Conservation (phyloP, 306 rosid genomes). For the Quercus glauca region DNA sequence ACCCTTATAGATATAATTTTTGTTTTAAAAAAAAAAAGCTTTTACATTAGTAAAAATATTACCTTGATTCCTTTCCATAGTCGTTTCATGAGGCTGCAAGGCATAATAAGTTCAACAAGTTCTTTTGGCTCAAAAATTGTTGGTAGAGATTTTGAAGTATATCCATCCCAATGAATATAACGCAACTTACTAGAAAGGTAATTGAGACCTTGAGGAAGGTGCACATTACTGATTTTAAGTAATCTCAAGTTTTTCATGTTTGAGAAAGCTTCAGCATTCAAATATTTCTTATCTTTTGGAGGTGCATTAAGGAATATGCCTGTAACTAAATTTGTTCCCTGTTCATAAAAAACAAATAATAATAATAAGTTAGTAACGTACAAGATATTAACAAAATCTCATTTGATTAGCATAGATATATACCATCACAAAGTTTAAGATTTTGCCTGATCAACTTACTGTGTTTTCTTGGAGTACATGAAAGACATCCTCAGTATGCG, state of each 20-base stretch:
- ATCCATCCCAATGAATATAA: constrained; percentile 7
- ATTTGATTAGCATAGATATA: neutral
- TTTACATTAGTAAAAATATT: neutral
- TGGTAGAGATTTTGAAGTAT: constrained; percentile 13
- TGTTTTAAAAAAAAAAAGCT: too few relatives aligned
- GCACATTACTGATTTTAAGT: neutral
- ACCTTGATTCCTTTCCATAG: neutral
- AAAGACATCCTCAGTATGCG: neutral
- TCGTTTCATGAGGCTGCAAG: neutral
- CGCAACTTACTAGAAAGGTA: constrained; percentile 9
- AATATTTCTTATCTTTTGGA: neutral
- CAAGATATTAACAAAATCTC: neutral
- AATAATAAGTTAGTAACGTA: accelerated
- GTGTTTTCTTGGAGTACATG: neutral
- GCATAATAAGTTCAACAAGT: constrained; percentile 7
- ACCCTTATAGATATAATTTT: too few relatives aligned
- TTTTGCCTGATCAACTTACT: neutral
- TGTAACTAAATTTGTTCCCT: constrained; percentile 29
- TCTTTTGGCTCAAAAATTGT: constrained; percentile 10
- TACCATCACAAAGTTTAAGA: too few relatives aligned
- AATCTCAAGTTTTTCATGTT: constrained; percentile 23
- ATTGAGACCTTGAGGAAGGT: neutral
- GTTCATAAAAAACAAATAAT: neutral
- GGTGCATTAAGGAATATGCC: constrained; percentile 15
- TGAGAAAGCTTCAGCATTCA: constrained; percentile 9